Base-by-base conservation (phyloP, 2,329 filamentous ascomycete genomes). In the Botrytis deweyae region DNA sequence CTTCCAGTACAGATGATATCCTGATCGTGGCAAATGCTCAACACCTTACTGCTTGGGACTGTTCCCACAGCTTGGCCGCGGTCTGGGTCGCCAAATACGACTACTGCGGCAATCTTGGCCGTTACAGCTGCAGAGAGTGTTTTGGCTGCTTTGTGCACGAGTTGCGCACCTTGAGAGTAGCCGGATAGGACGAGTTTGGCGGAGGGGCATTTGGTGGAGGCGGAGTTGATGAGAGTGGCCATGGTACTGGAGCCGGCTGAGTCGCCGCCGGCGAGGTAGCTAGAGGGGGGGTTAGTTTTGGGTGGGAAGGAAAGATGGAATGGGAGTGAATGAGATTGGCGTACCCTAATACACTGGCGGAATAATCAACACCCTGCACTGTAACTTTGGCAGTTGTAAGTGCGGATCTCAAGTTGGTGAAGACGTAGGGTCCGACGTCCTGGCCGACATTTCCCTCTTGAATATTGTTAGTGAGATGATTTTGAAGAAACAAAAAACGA, bases 71-170 rank as follows among this genome's bases (percentile, higher is more conserved):
- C 52, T 20, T 72, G 25, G 1, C 71, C 71, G 25, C 40, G 82
- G 76, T 81, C 79, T 25, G 84, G 84, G 74, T 84, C 83, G 1
- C 85, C 85, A 72, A 83, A 86, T 8, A 85, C 81, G 0, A 84
- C 83, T 1, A 83, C 84, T 1, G 81, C 83, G 46, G 78, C 80
- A 62, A 86, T 81, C 75, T 78, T 79, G 4, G 74, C 73, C 20
- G 79, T 78, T 1, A 82, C 78, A 0, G 73, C 75, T 7, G 76
- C 72, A 5, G 78, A 75, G 0, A 85, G 75, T 0, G 77, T 75
- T 46, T 81, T 80, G 9, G 84, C 77, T 0, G 84, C 80, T 29
- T 83, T 82, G 63, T 84, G 82, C 5, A 85, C 83, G 29, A 86
- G 77, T 22, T 85, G 84, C 0, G 82, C 82, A 9, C 84, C 85